phyloP scores from a whole-genome alignment of 257 asterid genomes.

The Scutellaria baicalensis region DNA sequence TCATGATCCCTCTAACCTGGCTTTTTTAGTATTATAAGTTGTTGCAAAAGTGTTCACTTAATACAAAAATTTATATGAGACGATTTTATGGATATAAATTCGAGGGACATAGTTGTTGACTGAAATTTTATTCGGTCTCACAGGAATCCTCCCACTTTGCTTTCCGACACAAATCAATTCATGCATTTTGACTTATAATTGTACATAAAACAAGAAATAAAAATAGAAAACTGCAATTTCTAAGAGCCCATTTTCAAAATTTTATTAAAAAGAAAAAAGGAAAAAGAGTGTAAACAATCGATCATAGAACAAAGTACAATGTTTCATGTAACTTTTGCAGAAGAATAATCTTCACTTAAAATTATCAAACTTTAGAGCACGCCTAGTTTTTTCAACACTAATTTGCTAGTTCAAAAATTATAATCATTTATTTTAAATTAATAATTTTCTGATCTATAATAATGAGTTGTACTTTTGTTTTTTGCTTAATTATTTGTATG shows the following conservation, averaged over 20 bases:
- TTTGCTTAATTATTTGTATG: not conserved
- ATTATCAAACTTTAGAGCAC: not conserved
- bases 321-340: not conserved
- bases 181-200: not conserved
- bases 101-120: no score
- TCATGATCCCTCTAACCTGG: slow-evolving; percentile 30
- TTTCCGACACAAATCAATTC: not conserved
- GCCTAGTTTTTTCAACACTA: not conserved
- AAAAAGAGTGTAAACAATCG: not conserved
- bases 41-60: slow-evolving; percentile 21
- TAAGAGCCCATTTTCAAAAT: no score
- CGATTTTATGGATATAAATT: no score
- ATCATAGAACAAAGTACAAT: not conserved
- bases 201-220: no score
- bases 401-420: not conserved
- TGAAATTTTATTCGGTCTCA: no score
- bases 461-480: not conserved
- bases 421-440: not conserved
- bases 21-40: slow-evolving; percentile 28
- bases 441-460: not conserved
- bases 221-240: no score
- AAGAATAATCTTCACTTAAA: not conserved
- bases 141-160: no score
- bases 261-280: no score
- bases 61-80: not conserved